phyloP scores from a whole-genome alignment of 2,329 filamentous ascomycete species.

The Penicillium concentricum region DNA sequence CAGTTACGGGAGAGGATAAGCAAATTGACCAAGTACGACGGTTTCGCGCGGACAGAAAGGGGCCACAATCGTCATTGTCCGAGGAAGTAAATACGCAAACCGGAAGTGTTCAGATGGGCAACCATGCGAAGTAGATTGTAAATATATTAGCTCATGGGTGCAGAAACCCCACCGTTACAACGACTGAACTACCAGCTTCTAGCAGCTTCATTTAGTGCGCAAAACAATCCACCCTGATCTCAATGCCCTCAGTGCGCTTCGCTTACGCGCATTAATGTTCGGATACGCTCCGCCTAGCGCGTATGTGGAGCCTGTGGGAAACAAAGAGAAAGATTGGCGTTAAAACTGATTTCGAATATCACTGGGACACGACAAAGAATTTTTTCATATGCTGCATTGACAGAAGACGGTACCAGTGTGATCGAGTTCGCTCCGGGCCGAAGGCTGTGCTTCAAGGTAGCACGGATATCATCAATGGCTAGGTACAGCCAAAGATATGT shows the following conservation, averaged over 20 bases:
- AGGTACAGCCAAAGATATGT: conserved; percentile 24
- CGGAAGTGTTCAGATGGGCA: background rate
- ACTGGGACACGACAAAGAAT: conserved; percentile 12
- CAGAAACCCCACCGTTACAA: background rate
- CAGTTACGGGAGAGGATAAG: background rate
- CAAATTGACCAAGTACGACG: background rate
- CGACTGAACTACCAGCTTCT: background rate
- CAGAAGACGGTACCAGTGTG: conserved; percentile 9
- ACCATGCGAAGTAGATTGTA: background rate
- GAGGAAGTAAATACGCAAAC: background rate
- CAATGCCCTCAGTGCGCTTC: no score
- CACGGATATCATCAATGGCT: conserved; percentile 13
- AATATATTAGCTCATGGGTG: background rate
- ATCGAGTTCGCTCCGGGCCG: conserved; percentile 10
- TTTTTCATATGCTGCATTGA: conserved; percentile 16
- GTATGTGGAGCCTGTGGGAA: no score
- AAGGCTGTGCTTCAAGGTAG: conserved; percentile 7
- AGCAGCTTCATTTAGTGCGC: background rate
- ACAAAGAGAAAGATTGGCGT: no score
- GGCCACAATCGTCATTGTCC: background rate
- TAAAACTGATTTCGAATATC: no score
- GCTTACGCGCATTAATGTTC: no score
- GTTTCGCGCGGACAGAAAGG: background rate
- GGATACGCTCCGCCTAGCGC: no score
- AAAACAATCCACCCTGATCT: no score